phyloP scores from a whole-genome alignment of 2,329 filamentous ascomycete genomes.

The Epichloe typhina region DNA sequence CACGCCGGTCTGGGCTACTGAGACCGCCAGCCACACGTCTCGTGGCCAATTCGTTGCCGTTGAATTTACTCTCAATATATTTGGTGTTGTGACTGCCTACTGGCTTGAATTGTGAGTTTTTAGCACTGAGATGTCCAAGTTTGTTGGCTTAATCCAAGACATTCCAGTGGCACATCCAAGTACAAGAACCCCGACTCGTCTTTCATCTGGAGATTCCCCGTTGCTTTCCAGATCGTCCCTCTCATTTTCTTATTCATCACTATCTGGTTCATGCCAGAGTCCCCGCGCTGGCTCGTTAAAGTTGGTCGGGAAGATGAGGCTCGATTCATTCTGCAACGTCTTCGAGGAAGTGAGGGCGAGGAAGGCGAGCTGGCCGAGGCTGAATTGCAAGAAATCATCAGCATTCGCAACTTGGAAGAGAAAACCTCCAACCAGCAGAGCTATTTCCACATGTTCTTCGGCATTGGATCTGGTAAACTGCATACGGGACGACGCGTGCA shows the following conservation, averaged over 20 bases:
- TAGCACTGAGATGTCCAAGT: neutral
- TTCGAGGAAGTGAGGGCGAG: slow-evolving; percentile 45
- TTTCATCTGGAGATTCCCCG: slow-evolving; percentile 54
- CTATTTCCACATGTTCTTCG: slow-evolving; percentile 55
- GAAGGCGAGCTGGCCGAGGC: slow-evolving; percentile 41
- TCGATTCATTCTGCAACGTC: slow-evolving; percentile 47
- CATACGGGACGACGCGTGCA: slow-evolving; percentile 56
- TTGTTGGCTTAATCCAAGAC: too few relatives aligned
- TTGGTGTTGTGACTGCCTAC: slow-evolving; percentile 49
- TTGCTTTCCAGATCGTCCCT: slow-evolving; percentile 57
- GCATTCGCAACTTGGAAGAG: slow-evolving; percentile 48
- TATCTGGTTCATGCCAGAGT: slow-evolving; percentile 59
- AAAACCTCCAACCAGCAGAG: slow-evolving; percentile 43
- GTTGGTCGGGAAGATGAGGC: slow-evolving; percentile 54
- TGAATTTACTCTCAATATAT: slow-evolving; percentile 62
- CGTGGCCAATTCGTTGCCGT: slow-evolving; percentile 58
- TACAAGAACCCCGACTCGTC: slow-evolving; percentile 43
- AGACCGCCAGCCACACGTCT: slow-evolving; percentile 34
- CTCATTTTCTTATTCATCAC: slow-evolving; percentile 40
- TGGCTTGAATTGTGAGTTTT: slow-evolving; percentile 37
- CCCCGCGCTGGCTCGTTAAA: slow-evolving; percentile 54
- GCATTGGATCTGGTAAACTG: slow-evolving; percentile 49
- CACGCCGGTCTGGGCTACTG: slow-evolving; percentile 34
- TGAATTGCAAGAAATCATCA: slow-evolving; percentile 57
- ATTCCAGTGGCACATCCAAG: slow-evolving; percentile 38